phyloP scores from a whole-genome alignment of 2,329 filamentous ascomycete genomes.

The Verticillium longisporum region DNA sequence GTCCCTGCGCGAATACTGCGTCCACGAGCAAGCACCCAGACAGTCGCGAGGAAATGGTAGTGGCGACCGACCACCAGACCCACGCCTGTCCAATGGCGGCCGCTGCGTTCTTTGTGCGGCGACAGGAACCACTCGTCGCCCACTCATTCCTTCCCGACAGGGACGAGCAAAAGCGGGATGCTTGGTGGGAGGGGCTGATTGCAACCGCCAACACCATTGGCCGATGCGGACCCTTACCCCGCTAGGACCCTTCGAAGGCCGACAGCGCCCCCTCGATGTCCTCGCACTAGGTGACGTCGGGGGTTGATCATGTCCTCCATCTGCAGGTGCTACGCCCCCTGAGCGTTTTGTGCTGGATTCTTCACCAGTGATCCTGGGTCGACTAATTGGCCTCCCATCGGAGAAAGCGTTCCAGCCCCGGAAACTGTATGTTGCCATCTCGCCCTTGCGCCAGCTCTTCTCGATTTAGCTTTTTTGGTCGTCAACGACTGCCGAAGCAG shows the following conservation, averaged over 20 bases:
- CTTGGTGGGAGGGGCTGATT: not conserved
- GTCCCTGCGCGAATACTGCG: conserved; percentile 3
- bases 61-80: not conserved
- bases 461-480: not conserved
- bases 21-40: not conserved
- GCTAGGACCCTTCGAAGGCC: not conserved
- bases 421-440: not conserved
- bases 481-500: not conserved
- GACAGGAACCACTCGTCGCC: not conserved
- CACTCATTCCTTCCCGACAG: not conserved
- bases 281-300: not conserved
- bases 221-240: not conserved
- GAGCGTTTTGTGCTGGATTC: conserved; percentile 3
- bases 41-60: not conserved
- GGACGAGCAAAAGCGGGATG: not conserved
- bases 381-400: not conserved
- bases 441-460: not conserved
- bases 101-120: conserved; percentile 2
- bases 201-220: not conserved
- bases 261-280: not conserved
- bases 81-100: not conserved
- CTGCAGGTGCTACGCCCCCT: not conserved
- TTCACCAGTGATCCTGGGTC: not conserved
- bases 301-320: not conserved
- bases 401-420: not conserved